Evolutionary conservation across 768 basidiomycete genomes (phyloP), one percentile per base, ranked within the genome.

Genomic region (Naganishia randhawae): DNA sequence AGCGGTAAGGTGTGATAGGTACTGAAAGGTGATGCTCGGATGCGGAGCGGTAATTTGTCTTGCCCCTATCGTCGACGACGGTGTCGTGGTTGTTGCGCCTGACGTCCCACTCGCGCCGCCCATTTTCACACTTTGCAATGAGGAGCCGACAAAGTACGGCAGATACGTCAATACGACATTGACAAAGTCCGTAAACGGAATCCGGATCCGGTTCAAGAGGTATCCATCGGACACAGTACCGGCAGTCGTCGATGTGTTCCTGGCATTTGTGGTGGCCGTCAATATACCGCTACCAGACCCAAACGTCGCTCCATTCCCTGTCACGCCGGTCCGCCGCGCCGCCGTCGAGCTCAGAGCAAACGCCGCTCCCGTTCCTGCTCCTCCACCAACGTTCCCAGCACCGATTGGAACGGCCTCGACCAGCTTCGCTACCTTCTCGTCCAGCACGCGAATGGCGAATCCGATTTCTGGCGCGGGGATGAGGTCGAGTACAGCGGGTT

Each of bases 11-110:
- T 61, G 57, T 2, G 57, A 61, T 25, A 61, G 39, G 25, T 61
- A 61, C 16, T 61, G 57, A 22, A 61, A 61, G 5, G 57, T 39
- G 35, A 41, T 61, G 33, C 57, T 61, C 22, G 57, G 57, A 61
- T 61, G 57, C 27, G 57, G 37, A 16, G 35, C 22, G 10, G 57
- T 29, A 33, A 55, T 55, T 22, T 35, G 54, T 3, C 8, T 16
- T 9, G 14, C 17, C 11, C 54, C 37, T 5, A 9, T 25, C 1
- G 13, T 41, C 25, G 35, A 27, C 19, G 41, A 42, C 14, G 41
- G 14, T 42, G 4, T 42, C 41, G 7, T 16, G 14, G 7, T 22
- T 6, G 4, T 22, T 48, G 1, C 4, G n/a, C 13, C 25, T n/a
- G 11, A 7, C 45, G 45, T n/a, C 11, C 45, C 45, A 17, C n/a